phyloP scores from a whole-genome alignment of 176 grass and related monocot genomes.

The Musa schizocarpa region DNA sequence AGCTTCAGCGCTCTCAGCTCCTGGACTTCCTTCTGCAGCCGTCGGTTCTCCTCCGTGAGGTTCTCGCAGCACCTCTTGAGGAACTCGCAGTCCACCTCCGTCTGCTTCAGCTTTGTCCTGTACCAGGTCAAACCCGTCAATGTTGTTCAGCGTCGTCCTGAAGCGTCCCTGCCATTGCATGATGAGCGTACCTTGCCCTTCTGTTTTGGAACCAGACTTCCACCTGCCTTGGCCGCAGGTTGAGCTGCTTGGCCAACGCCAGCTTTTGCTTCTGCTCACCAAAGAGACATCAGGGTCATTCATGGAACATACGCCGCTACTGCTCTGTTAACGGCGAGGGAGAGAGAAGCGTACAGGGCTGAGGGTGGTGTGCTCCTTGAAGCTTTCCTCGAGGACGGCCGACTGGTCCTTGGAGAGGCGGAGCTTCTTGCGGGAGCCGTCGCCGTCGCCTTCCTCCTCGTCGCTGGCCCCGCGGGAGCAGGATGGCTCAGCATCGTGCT shows the following conservation, averaged over 20 bases:
- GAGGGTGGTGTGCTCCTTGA: constrained; percentile 80
- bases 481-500: background rate
- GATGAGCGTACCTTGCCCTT: constrained; percentile 51
- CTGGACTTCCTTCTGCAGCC: constrained; percentile 73
- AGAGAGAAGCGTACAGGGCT: constrained; percentile 43
- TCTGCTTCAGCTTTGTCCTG: constrained; percentile 96
- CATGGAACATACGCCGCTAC: background rate
- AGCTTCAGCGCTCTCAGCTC: constrained; percentile 70
- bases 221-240: constrained; percentile 71
- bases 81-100: constrained; percentile 78
- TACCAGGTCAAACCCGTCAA: background rate
- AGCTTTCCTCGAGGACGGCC: constrained; percentile 71
- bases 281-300: background rate
- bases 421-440: constrained; percentile 78
- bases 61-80: constrained; percentile 79
- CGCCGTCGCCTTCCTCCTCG: constrained; percentile 4
- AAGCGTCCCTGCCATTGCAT: background rate
- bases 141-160: background rate
- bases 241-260: constrained; percentile 72
- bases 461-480: background rate
- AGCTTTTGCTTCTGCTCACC: constrained; percentile 65
- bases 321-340: background rate
- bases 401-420: constrained; percentile 73
- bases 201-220: constrained; percentile 99
- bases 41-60: constrained; percentile 63